Conservation (phyloP, 176 grass and related monocot species). For the Hordeum vulgare region DNA sequence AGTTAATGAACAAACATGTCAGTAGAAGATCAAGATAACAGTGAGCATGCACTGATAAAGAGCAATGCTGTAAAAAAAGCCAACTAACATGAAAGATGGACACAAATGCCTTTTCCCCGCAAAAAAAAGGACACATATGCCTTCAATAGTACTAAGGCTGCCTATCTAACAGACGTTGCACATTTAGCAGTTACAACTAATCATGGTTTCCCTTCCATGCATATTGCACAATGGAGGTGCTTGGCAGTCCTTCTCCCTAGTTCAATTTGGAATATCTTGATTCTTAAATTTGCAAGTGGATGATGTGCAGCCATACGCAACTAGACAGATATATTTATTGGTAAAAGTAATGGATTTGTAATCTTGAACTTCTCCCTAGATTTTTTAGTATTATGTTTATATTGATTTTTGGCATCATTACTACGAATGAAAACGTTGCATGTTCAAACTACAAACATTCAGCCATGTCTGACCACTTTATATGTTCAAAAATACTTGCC, state of each 20-base stretch:
- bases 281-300: neutral
- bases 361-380: neutral
- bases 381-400: neutral
- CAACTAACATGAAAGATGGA: neutral
- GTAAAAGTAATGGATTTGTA: neutral
- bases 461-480: neutral
- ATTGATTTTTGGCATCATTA: conserved; percentile 10
- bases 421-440: neutral
- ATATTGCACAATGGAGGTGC: neutral
- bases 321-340: neutral
- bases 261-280: conserved; percentile 16
- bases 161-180: neutral
- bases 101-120: conserved; percentile 18
- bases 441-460: neutral
- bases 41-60: neutral
- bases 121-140: conserved; percentile 6
- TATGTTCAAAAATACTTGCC: neutral
- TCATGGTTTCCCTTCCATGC: conserved; percentile 10
- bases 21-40: conserved; percentile 15
- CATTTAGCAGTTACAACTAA: conserved; percentile 11
- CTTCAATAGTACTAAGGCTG: conserved; percentile 8
- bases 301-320: neutral
- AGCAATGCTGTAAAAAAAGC: neutral
- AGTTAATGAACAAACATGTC: conserved; percentile 22
- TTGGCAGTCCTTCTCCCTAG: neutral